Evolutionary conservation across 2,329 filamentous ascomycete species (phyloP).

Genomic region (Passalora sequoiae): DNA sequence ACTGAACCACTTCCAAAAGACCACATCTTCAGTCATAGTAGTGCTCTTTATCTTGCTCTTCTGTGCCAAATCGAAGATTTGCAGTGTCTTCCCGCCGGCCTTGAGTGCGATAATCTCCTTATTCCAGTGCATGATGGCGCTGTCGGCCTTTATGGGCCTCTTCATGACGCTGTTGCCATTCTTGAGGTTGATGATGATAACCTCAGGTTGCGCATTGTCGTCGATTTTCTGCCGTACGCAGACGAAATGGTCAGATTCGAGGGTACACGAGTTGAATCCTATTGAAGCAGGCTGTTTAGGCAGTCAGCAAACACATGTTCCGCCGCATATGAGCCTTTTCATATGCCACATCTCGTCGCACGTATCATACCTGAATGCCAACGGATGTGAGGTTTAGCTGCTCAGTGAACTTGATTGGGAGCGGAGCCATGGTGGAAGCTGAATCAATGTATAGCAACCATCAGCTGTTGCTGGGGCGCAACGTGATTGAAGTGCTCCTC

Average conservation of each 20-base stretch:
- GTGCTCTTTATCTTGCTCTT: constrained; percentile 97
- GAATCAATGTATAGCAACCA: constrained; percentile 20
- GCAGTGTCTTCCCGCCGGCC: constrained; percentile 86
- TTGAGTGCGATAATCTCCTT: constrained; percentile 95
- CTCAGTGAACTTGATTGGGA: constrained; percentile 92
- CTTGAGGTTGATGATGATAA: constrained; percentile 96
- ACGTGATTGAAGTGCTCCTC: constrained; percentile 17
- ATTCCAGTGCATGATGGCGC: constrained; percentile 98
- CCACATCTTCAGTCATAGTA: constrained; percentile 93
- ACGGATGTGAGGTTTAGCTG: constrained; percentile 61
- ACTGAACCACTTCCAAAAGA: constrained; percentile 99
- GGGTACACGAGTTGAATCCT: constrained; percentile 86
- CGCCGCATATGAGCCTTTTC: neutral
- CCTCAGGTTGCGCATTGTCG: constrained; percentile 78
- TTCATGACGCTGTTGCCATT: constrained; percentile 93
- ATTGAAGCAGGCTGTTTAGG: constrained; percentile 59
- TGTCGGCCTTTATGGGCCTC: constrained; percentile 96
- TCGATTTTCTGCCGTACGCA: constrained; percentile 93
- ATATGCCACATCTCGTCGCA: neutral
- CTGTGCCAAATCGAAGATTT: constrained; percentile 90
- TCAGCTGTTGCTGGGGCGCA: constrained; percentile 24
- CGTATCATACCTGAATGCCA: constrained; percentile 44
- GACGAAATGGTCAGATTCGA: constrained; percentile 95
- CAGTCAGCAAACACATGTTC: constrained; percentile 17
- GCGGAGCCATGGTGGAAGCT: constrained; percentile 53